Evolutionary conservation across 1,139 yeast genomes (phyloP).

Genomic region (Suhomyces chickasaworum): DNA sequence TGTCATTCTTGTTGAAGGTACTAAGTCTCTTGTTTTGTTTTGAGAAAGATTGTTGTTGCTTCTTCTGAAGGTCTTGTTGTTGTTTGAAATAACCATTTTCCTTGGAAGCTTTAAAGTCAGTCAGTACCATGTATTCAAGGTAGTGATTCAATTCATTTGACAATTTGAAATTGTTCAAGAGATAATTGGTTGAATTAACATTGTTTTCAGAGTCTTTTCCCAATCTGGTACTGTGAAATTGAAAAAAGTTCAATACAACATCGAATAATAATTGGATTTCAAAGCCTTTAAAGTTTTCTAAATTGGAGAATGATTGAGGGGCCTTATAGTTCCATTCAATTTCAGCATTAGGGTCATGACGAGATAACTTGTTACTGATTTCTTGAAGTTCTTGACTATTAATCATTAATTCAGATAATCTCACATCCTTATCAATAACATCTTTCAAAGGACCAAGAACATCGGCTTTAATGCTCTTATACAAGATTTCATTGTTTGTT

Average conservation of each 20-base stretch:
- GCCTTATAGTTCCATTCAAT: constrained; percentile 75
- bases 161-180: constrained; percentile 50
- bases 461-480: constrained; percentile 56
- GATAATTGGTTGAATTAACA: constrained; percentile 67
- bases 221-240: constrained; percentile 54
- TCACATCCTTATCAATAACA: constrained; percentile 54
- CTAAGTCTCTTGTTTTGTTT: constrained; percentile 19
- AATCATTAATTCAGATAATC: constrained; percentile 45
- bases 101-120: constrained; percentile 26
- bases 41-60: constrained; percentile 11
- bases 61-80: constrained; percentile 18
- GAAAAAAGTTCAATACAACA: constrained; percentile 67
- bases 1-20: constrained; percentile 15
- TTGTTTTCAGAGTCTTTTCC: constrained; percentile 50
- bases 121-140: constrained; percentile 35
- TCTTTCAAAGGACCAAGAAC: constrained; percentile 56
- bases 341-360: constrained; percentile 33
- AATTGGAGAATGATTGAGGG: constrained; percentile 72
- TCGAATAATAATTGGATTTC: constrained; percentile 72
- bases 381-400: constrained; percentile 47
- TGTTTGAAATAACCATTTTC: constrained; percentile 18
- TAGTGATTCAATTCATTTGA: constrained; percentile 43
- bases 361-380: constrained; percentile 27
- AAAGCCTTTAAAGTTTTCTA: constrained; percentile 71
- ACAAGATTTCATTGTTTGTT: constrained; percentile 52